These are phyloP conservation scores for Piloderma croceum DNA, from an alignment of 768 basidiomycete genomes.

Conservation along the genomic window DNA sequence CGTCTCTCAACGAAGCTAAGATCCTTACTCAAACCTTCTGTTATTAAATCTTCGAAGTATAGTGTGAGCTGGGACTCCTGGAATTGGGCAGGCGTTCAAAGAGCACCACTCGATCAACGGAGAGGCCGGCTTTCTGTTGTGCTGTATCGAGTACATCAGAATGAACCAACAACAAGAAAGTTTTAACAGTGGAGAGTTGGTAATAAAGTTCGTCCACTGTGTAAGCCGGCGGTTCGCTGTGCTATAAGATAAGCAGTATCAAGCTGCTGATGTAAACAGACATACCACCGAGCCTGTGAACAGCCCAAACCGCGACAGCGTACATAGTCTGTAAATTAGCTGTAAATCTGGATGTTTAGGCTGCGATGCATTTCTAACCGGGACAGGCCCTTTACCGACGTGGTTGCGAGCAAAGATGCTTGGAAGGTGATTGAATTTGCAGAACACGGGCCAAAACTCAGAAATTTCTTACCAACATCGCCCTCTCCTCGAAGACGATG, in stretches of 20 bases:
- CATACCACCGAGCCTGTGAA: conserved; percentile 52
- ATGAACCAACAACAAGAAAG: conserved; percentile 36
- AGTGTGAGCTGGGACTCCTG: conserved; percentile 20
- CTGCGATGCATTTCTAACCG: neutral
- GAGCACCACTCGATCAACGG: conserved; percentile 24
- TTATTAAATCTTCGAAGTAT: conserved; percentile 20
- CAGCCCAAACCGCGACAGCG: conserved; percentile 52
- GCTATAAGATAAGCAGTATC: conserved; percentile 47
- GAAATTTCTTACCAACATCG: conserved; percentile 20
- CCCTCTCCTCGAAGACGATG: conserved; percentile 13
- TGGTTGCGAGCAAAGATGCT: conserved; percentile 60
- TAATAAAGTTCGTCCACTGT: conserved; percentile 47
- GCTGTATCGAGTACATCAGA: conserved; percentile 37
- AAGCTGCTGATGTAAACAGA: neutral
- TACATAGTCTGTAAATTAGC: conserved; percentile 49
- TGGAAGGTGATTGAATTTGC: neutral
- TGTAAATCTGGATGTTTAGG: conserved; percentile 2
- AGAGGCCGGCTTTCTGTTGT: conserved; percentile 29
- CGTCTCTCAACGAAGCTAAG: conserved; percentile 32
- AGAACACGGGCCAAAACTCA: neutral
- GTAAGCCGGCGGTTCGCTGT: conserved; percentile 51
- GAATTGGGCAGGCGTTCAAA: conserved; percentile 35
- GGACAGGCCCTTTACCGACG: conserved; percentile 36
- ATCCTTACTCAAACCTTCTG: conserved; percentile 26
- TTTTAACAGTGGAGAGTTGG: conserved; percentile 42